Conservation (phyloP, 345 rosid species). For the Salix caprea region DNA sequence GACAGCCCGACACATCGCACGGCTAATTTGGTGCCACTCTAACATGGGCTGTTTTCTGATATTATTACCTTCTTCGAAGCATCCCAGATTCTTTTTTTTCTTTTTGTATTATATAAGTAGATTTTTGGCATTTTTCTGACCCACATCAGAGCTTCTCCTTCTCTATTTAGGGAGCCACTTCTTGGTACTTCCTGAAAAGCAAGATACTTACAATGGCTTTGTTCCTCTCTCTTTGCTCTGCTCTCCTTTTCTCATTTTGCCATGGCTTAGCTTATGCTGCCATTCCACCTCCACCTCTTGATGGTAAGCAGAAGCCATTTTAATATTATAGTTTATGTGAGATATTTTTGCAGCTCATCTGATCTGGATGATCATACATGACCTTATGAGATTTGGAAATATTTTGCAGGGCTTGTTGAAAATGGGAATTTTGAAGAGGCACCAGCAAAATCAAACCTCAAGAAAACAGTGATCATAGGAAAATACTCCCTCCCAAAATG, state of each 20-base stretch:
- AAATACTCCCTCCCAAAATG: conserved; percentile 78
- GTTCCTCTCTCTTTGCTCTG: conserved; percentile 13
- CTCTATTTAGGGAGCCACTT: background rate
- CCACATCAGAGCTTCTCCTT: background rate
- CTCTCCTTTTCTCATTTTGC: conserved; percentile 8
- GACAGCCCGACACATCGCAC: conserved; percentile 26
- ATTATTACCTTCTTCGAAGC: background rate
- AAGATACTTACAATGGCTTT: conserved; percentile 16
- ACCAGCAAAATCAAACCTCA: conserved; percentile 56
- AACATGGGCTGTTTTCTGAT: conserved; percentile 5
- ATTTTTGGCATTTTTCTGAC: background rate
- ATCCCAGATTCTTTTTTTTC: background rate
- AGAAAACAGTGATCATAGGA: conserved; percentile 62
- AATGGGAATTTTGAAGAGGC: conserved; percentile 69
- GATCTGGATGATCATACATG: background rate
- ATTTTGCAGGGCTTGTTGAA: conserved; percentile 43
- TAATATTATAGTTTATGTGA: background rate
- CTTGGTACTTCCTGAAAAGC: background rate
- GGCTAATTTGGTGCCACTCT: conserved; percentile 21
- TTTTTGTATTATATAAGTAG: background rate
- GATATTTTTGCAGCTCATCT: background rate
- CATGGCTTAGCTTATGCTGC: conserved; percentile 6
- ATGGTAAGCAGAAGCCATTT: conserved; percentile 20
- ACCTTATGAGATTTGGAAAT: background rate
- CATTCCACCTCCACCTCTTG: conserved; percentile 20